Evolutionary conservation across 139 green algal species (phyloP), one percentile per base, ranked within the genome.

Genomic region (Trebouxia sp.): DNA sequence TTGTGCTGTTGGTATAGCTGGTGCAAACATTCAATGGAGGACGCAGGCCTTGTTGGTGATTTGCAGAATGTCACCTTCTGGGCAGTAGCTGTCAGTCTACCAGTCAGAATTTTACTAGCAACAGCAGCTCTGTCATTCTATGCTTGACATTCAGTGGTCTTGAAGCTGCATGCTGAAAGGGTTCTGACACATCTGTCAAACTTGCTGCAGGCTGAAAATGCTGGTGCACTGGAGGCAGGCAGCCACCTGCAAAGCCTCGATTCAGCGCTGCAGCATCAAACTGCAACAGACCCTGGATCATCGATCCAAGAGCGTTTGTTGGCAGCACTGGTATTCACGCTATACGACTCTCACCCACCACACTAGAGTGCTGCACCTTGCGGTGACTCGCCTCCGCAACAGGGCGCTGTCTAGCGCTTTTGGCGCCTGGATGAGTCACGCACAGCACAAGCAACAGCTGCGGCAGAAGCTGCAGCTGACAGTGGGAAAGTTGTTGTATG

Each of bases 371-470:
- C 67, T 78, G 26, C 15, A 48, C 8, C 30, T n/a, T 15, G 66
- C 67, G 15, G n/a, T 81, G 24, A 43, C 30, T 12, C 51, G 70
- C 10, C 42, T 84, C 37, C 51, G 47, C 10, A 48, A 84, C 30
- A 76, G 55, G 22, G 41, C 56, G 41, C 17, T 84, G 55, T 45
- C 70, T 5, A 30, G 50, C 9, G 80, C 80, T 39, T 84, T 81
- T 67, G 55, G 30, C 17, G 22, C 17, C 9, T 84, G 80, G 80
- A 20, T 50, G 39, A 42, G 65, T 10, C 53, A 65, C 42, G 43
- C 28, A 24, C 42, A 53, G 47, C 30, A 48, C 15, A 53, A 47
- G 32, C 30, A 32, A 47, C 47, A 79, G 47, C 30, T 66, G 28
- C 28, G 42, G 74, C 47, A 65, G 47, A 53, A 65, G 47, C 74